phyloP scores from a whole-genome alignment of 176 grass and related monocot genomes.

The Avena eriantha region DNA sequence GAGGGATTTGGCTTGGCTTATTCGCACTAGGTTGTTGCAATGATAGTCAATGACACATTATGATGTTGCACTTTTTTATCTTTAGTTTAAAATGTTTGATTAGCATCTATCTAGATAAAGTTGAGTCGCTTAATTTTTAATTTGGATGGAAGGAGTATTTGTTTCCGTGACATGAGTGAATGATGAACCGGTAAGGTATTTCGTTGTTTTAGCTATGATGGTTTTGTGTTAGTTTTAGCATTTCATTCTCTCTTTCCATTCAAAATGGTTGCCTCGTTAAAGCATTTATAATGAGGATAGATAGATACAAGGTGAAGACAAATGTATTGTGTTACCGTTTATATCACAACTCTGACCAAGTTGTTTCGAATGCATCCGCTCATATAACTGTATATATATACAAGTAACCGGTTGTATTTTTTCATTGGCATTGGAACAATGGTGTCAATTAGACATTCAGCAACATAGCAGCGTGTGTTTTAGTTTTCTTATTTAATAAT shows the following conservation, averaged over 20 bases:
- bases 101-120: not conserved
- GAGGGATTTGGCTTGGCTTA: slow-evolving; percentile 9
- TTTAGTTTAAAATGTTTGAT: not conserved
- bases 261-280: not conserved
- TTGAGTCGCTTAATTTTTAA: too few species aligned
- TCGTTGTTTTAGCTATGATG: not conserved
- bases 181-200: not conserved
- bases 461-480: too few species aligned
- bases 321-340: too few species aligned
- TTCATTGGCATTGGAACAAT: too few species aligned
- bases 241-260: not conserved
- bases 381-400: not conserved
- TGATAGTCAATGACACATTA: not conserved
- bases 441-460: too few species aligned
- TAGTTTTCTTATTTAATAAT: too few species aligned
- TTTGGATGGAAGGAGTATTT: not conserved
- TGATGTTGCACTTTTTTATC: not conserved
- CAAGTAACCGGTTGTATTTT: not conserved
- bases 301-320: too few species aligned
- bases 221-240: not conserved
- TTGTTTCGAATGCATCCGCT: not conserved
- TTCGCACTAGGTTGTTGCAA: not conserved
- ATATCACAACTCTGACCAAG: not conserved
- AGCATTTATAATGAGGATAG: not conserved
- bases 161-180: not conserved